Base-by-base conservation (phyloP, 1,284 basidiomycete genomes). In the Malassezia japonica region DNA sequence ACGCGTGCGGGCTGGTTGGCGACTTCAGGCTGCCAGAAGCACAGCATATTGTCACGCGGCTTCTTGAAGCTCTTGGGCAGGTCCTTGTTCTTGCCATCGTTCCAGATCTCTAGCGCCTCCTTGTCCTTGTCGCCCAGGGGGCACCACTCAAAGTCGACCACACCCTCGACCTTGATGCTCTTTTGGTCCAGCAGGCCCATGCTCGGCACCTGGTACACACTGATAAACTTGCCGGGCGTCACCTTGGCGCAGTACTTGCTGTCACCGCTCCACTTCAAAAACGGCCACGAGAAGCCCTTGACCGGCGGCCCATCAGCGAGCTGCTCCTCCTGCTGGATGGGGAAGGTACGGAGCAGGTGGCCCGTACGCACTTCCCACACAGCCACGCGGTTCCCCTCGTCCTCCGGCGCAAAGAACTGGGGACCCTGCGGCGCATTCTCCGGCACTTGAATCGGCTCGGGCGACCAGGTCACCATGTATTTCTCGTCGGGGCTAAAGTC, bases 91-190 rank as follows among this genome's bases (percentile, higher is more conserved):
- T 27, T 45, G 25, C 55, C 55, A 25, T 49, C 50, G 15, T 55
- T 46, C 60, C 53, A 56, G 7, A 56, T 41, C 46, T 62, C 58
- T 45, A 51, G 48, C 18, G 57, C 61, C 46, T 73, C 76, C 81
- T 81, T 33, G 75, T 78, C 57, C 75, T 83, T 86, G 67, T 95
- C 91, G 51, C 87, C 84, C 58, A 85, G 81, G 28, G 94, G 94
- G 68, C 88, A 90, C 94, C 94, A 99, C 76, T 98, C 94, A 75
- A 98, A 98, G 76, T 98, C 94, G 61, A 91, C 80, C 31, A 99
- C 92, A 21, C 92, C 94, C 66, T 98, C 91, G 55, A 98, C 87
- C 78, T 96, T 96, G 76, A 98, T 78, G 64, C 85, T 88, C 79
- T 96, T 99, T 78, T 95, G 96, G 65, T 89, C 92, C 56, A 96